Conservation (phyloP, 805 yeast species). For the Starmerella cellae region DNA sequence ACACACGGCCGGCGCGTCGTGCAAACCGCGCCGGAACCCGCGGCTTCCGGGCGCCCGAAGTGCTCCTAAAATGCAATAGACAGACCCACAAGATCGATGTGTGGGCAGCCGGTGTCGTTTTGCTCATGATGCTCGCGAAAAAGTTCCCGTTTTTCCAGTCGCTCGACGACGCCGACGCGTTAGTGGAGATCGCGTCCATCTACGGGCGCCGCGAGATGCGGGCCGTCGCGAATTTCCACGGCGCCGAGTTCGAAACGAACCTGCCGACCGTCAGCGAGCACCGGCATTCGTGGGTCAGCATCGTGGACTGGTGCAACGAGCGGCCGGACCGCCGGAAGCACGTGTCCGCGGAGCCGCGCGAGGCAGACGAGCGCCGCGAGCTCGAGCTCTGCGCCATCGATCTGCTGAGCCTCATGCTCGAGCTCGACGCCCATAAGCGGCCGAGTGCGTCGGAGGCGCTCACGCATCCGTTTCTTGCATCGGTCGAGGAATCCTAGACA, state of each 20-base stretch:
- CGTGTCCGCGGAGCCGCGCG: not conserved
- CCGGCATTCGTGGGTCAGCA: constrained; percentile 30
- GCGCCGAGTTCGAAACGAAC: constrained; percentile 66
- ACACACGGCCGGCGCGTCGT: constrained; percentile 73
- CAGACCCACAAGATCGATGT: constrained; percentile 74
- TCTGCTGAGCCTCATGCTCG: constrained; percentile 41
- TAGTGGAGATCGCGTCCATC: constrained; percentile 67
- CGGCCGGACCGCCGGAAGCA: constrained; percentile 1
- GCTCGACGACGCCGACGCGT: constrained; percentile 82
- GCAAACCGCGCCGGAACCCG: constrained; percentile 96
- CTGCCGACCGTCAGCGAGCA: constrained; percentile 38
- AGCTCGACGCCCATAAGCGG: constrained; percentile 56
- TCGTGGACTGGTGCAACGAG: constrained; percentile 29
- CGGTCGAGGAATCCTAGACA: not conserved
- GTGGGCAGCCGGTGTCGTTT: constrained; percentile 87
- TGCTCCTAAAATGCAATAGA: constrained; percentile 68
- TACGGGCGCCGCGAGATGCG: constrained; percentile 66
- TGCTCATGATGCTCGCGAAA: constrained; percentile 61
- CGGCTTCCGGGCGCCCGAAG: constrained; percentile 92
- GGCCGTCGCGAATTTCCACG: constrained; percentile 72
- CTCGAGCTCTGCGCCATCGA: constrained; percentile 24
- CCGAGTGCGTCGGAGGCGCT: constrained; percentile 56
- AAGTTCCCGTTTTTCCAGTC: constrained; percentile 91
- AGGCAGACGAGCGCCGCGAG: not conserved
- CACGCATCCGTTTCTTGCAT: constrained; percentile 41